Base-by-base conservation (phyloP, 768 basidiomycete genomes). In the Coprinopsis cinerea region DNA sequence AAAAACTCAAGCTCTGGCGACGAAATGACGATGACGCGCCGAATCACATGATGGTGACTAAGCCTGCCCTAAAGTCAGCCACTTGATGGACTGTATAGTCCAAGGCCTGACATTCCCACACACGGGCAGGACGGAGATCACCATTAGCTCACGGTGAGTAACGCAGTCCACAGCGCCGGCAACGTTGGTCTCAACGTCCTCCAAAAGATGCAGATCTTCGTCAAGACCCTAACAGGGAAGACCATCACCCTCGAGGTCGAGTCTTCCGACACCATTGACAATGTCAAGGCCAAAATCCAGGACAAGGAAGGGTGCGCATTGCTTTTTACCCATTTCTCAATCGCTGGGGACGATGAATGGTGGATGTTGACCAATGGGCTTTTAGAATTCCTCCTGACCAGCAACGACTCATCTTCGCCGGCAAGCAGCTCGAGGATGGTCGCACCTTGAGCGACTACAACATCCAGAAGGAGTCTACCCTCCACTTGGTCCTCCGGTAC, bases 181-280 rank as follows among this genome's bases (percentile, higher is more conserved):
- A 57, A 45, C 51, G 30, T 39, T 48, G 51, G 48, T 53, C 57
- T 44, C 48, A 55, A 46, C 50, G 43, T 48, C 52, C 30, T 48
- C 34, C 35, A 37, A 53, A 64, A 56, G 70, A 78, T 78, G 75
- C 75, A 78, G 64, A 78, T 78, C 54, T 78, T 78, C 68, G 76
- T 78, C 64, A 77, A 76, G 69, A 93, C 91, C 77, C 88, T 93
- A 59, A 94, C 90, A 67, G 88, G 88, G 55, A 91, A 94, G 86
- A 94, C 92, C 56, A 96, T 96, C 83, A 94, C 92, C 77, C 88
- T 95, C 54, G 93, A 96, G 85, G 92, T 94, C 69, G 92, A 93
- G 80, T 91, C 90, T 64, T 89, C 87, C 54, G 91, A 94, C 77
- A 93, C 92, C 62, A 92, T 94, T 72, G 92, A 94, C 77, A 92